Conservation (phyloP, 768 basidiomycete species). For the Lactarius deliciosus region DNA sequence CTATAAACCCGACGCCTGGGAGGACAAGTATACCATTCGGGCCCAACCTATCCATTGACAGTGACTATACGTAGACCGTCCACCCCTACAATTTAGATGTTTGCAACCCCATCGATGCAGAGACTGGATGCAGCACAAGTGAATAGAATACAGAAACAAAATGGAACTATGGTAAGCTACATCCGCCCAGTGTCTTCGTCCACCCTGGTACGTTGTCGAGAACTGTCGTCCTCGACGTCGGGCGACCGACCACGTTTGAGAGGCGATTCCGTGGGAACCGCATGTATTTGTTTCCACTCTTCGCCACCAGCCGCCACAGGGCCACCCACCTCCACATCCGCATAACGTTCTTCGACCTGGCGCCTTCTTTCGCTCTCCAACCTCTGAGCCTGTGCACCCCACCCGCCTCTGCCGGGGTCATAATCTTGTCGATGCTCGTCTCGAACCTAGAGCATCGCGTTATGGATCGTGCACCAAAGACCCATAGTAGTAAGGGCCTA, state of each 20-base stretch:
- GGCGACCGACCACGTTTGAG: slow-evolving; percentile 76
- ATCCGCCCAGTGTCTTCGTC: slow-evolving; percentile 72
- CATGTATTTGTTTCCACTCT: slow-evolving; percentile 77
- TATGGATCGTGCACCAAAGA: background rate
- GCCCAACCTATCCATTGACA: slow-evolving; percentile 53
- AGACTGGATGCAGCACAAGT: background rate
- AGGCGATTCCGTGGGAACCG: slow-evolving; percentile 38
- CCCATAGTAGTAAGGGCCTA: slow-evolving; percentile 28
- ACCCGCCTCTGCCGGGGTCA: slow-evolving; percentile 93
- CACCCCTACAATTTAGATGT: slow-evolving; percentile 2
- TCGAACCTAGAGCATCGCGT: slow-evolving; percentile 49
- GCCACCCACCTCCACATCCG: slow-evolving; percentile 74
- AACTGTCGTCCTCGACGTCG: slow-evolving; percentile 67
- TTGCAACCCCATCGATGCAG: background rate
- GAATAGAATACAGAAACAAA: slow-evolving; percentile 27
- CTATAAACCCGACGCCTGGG: slow-evolving; percentile 40
- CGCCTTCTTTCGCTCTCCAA: slow-evolving; percentile 71
- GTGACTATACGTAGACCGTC: slow-evolving; percentile 29
- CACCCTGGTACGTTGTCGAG: slow-evolving; percentile 57
- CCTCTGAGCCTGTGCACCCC: slow-evolving; percentile 85
- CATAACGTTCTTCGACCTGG: slow-evolving; percentile 85
- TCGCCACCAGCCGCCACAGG: slow-evolving; percentile 82
- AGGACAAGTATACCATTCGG: slow-evolving; percentile 44
- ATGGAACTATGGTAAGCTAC: slow-evolving; percentile 40
- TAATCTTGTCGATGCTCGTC: slow-evolving; percentile 98